These are phyloP conservation scores for Elsinoe australis DNA, from an alignment of 2,329 filamentous ascomycete genomes.

Conservation along the genomic window DNA sequence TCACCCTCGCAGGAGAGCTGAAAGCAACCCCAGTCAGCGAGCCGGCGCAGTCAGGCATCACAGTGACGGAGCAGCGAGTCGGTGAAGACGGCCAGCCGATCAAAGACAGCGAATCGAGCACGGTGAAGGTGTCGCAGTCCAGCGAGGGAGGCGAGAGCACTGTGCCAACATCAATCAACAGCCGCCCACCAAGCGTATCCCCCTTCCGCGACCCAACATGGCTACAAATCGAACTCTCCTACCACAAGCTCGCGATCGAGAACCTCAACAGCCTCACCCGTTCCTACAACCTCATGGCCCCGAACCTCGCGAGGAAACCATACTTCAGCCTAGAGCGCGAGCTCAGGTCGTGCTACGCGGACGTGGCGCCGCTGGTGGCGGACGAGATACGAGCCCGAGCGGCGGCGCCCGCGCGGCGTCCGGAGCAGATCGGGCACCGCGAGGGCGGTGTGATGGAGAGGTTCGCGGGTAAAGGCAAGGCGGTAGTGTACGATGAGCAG, in stretches of 20 bases:
- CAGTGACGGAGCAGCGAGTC: slow-evolving; percentile 32
- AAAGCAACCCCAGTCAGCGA: slow-evolving; percentile 25
- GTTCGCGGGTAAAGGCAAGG: slow-evolving; percentile 47
- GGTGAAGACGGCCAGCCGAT: slow-evolving; percentile 24
- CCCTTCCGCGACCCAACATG: slow-evolving; percentile 72
- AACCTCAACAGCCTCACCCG: slow-evolving; percentile 73
- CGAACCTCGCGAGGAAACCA: slow-evolving; percentile 83
- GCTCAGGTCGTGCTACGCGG: slow-evolving; percentile 70
- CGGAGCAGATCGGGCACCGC: slow-evolving; percentile 37
- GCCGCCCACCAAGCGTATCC: slow-evolving; percentile 23
- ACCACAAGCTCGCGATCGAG: slow-evolving; percentile 66
- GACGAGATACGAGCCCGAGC: slow-evolving; percentile 65
- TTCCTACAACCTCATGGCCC: slow-evolving; percentile 92
- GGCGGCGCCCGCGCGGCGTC: slow-evolving; percentile 36
- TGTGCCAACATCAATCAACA: slow-evolving; percentile 16
- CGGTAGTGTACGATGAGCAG: slow-evolving; percentile 64
- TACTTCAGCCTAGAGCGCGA: slow-evolving; percentile 82
- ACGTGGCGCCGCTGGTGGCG: slow-evolving; percentile 71
- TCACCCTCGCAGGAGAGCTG: slow-evolving; percentile 40
- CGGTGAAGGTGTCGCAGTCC: neutral
- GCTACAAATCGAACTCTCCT: slow-evolving; percentile 63
- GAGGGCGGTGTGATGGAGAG: slow-evolving; percentile 54
- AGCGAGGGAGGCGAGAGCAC: slow-evolving; percentile 16
- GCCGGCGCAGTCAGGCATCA: slow-evolving; percentile 25
- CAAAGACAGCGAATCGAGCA: slow-evolving; percentile 9